These are phyloP conservation scores for Chaetomium strumarium DNA, from an alignment of 2,329 filamentous ascomycete genomes.

Conservation along the genomic window DNA sequence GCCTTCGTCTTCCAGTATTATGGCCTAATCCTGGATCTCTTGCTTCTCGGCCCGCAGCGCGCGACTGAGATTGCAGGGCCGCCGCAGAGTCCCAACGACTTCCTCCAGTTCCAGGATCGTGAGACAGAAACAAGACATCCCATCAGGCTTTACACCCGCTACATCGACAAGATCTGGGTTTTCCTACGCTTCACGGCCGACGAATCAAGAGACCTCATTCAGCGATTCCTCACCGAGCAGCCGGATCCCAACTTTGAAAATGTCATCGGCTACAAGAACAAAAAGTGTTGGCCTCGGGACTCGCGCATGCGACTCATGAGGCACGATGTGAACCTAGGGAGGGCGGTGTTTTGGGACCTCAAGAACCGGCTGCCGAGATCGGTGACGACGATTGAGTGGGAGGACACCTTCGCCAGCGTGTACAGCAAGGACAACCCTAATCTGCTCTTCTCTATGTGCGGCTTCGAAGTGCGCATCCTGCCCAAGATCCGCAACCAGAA, in stretches of 20 bases:
- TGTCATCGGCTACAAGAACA: constrained; percentile 97
- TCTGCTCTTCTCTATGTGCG: constrained; percentile 93
- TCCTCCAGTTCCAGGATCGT: constrained; percentile 91
- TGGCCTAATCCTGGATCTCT: constrained; percentile 85
- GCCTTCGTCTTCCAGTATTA: constrained; percentile 99
- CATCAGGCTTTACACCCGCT: constrained; percentile 94
- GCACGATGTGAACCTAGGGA: constrained; percentile 94
- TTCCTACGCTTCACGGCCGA: constrained; percentile 92
- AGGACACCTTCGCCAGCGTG: constrained; percentile 95
- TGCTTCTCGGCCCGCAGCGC: constrained; percentile 86
- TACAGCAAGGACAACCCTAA: constrained; percentile 99
- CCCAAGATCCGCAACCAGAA: constrained; percentile 93
- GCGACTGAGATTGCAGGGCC: constrained; percentile 97
- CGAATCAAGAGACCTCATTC: constrained; percentile 91
- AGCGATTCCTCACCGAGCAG: constrained; percentile 95
- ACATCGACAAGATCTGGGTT: constrained; percentile 98
- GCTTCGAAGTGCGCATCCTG: constrained; percentile 93
- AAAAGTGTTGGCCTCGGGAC: constrained; percentile 98
- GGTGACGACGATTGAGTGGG: constrained; percentile 97
- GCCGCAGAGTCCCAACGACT: constrained; percentile 90
- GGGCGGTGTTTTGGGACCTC: constrained; percentile 97
- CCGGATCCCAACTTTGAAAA: constrained; percentile 99
- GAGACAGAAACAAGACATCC: constrained; percentile 90
- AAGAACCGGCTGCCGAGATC: constrained; percentile 94
- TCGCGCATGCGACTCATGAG: constrained; percentile 98